Percentiles rank a stretch among this genome's conserved stretches.
Conservation (phyloP, 352 stramenopile genomes). For the Globisporangium emineosum region DNA sequence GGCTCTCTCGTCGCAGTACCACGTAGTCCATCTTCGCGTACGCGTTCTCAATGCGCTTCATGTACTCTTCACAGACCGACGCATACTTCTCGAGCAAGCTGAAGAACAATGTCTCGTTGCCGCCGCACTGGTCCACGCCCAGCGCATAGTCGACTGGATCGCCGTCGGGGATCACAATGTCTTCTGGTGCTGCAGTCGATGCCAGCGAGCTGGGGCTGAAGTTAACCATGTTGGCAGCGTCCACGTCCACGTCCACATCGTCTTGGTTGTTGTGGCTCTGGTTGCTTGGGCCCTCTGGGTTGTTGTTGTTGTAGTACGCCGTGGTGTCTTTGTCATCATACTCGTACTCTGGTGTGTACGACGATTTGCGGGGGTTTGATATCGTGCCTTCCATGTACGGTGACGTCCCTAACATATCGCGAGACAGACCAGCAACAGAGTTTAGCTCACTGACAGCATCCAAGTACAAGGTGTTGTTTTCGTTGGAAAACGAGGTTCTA, state of each 20-base stretch:
- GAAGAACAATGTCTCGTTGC: constrained; percentile 81
- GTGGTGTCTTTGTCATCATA: constrained; percentile 8
- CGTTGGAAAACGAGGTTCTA: constrained; percentile 21
- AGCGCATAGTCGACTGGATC: constrained; percentile 80
- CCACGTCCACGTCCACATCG: constrained; percentile 12
- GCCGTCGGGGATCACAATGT: constrained; percentile 71
- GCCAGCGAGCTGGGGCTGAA: constrained; percentile 42
- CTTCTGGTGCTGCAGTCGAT: constrained; percentile 46
- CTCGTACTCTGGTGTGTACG: constrained; percentile 10
- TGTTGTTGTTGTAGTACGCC: background rate
- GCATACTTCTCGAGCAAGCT: constrained; percentile 81
- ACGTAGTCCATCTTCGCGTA: constrained; percentile 53
- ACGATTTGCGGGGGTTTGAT: constrained; percentile 9
- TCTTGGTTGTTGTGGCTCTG: constrained; percentile 15
- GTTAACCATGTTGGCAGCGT: constrained; percentile 23
- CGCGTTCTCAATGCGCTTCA: constrained; percentile 68
- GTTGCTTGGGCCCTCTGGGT: background rate
- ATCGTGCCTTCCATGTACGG: constrained; percentile 11
- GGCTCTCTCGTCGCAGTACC: constrained; percentile 67
- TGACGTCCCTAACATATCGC: constrained; percentile 11
- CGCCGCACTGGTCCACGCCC: constrained; percentile 79
- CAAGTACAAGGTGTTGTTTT: constrained; percentile 27
- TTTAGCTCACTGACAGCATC: constrained; percentile 22
- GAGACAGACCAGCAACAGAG: constrained; percentile 16
- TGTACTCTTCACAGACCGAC: constrained; percentile 65